Evolutionary conservation across 257 asterid species (phyloP).

Genomic region (Nicotiana tomentosiformis): DNA sequence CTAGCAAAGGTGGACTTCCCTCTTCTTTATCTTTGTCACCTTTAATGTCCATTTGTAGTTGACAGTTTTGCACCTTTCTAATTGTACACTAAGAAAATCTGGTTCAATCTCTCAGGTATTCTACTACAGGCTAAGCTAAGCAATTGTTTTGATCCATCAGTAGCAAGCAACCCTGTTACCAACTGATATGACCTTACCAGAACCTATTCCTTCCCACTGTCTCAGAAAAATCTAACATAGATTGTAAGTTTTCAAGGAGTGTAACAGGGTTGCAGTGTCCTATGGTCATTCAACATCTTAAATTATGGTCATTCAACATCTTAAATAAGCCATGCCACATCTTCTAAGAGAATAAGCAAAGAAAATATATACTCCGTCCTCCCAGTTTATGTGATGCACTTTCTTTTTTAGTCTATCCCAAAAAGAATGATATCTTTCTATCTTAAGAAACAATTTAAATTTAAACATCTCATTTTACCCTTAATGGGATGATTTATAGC

Average conservation of each 20-base stretch:
- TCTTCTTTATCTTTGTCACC: not conserved
- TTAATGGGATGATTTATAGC: too few species aligned
- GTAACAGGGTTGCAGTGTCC: not conserved
- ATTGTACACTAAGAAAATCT: not conserved
- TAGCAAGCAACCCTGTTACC: not conserved
- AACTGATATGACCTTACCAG: not conserved
- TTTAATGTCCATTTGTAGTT: not conserved
- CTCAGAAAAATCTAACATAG: not conserved
- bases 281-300: not conserved
- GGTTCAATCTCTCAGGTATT: not conserved
- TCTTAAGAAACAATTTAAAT: too few species aligned
- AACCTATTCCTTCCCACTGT: not conserved
- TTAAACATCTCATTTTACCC: too few species aligned
- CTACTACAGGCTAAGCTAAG: not conserved
- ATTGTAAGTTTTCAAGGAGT: not conserved
- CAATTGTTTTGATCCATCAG: not conserved
- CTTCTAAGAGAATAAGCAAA: not conserved
- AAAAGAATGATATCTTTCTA: too few species aligned
- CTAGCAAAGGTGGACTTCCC: not conserved
- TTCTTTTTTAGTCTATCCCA: too few species aligned
- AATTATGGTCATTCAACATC: not conserved
- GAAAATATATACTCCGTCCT: not conserved
- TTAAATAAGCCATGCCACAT: not conserved
- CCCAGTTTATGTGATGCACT: too few species aligned
- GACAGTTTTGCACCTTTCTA: not conserved